These are phyloP conservation scores for Prunus davidiana DNA, from an alignment of 306 rosid genomes.

Conservation along the genomic window DNA sequence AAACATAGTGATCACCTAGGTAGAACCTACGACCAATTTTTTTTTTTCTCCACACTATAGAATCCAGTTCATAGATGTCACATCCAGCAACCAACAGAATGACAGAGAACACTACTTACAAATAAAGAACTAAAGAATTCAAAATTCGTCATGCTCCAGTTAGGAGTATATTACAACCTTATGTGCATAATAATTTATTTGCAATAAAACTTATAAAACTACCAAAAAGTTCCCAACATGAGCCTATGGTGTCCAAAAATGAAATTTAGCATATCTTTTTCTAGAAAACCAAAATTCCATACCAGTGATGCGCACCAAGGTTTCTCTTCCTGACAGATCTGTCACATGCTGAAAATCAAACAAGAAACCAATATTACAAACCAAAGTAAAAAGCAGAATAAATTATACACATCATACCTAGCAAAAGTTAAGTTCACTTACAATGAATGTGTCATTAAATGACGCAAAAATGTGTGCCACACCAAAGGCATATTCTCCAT, in stretches of 20 bases:
- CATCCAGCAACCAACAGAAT: too few species aligned
- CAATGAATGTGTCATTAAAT: constrained; percentile 82
- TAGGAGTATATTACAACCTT: background rate
- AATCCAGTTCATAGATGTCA: background rate
- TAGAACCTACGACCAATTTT: too few species aligned
- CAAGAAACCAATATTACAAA: background rate
- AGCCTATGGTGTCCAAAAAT: background rate
- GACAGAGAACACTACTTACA: too few species aligned
- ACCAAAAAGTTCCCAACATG: background rate
- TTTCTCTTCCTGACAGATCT: constrained; percentile 81
- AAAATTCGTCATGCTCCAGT: background rate
- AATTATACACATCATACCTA: background rate
- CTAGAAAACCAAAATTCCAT: background rate
- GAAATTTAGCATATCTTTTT: background rate
- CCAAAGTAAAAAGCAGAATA: too few species aligned
- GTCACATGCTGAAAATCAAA: constrained; percentile 62
- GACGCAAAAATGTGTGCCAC: constrained; percentile 85
- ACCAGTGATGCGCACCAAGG: constrained; percentile 83
- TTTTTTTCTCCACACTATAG: too few species aligned
- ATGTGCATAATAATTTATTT: background rate
- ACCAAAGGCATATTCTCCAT: constrained; percentile 81
- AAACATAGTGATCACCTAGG: too few species aligned
- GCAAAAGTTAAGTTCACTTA: constrained; percentile 22
- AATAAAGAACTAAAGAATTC: too few species aligned
- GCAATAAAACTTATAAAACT: background rate